Evolutionary conservation across 345 rosid species (phyloP).

Genomic region (Eucalyptus pauciflora): DNA sequence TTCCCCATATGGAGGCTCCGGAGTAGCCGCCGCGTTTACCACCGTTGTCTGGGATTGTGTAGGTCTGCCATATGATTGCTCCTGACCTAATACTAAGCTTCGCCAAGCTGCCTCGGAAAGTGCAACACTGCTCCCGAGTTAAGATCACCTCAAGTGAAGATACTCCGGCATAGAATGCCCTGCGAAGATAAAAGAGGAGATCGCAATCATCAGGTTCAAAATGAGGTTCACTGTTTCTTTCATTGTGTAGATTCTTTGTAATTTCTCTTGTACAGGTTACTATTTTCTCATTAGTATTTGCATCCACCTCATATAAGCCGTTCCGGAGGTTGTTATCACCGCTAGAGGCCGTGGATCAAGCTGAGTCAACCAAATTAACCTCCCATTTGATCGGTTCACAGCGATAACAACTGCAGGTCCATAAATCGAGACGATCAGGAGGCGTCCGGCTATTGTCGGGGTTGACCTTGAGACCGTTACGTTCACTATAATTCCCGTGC

Average conservation of each 20-base stretch:
- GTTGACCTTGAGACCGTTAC: slow-evolving; percentile 31
- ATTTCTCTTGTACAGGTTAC: not conserved
- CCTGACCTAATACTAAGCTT: slow-evolving; percentile 9
- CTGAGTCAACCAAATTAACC: slow-evolving; percentile 21
- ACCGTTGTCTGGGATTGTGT: slow-evolving; percentile 36
- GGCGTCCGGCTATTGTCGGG: slow-evolving; percentile 19
- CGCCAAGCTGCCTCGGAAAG: slow-evolving; percentile 29
- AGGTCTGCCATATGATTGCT: slow-evolving; percentile 14
- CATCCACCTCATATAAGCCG: slow-evolving; percentile 20
- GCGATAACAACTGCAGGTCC: slow-evolving; percentile 37
- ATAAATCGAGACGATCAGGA: slow-evolving; percentile 20
- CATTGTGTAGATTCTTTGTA: not conserved
- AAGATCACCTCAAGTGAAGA: slow-evolving; percentile 25
- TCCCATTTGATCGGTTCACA: slow-evolving; percentile 11
- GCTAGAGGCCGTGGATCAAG: slow-evolving; percentile 19
- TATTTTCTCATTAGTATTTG: not conserved
- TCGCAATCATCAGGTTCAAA: not conserved
- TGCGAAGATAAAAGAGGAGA: not conserved
- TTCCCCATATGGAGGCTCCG: slow-evolving; percentile 40
- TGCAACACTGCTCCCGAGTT: slow-evolving; percentile 19
- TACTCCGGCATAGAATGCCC: slow-evolving; percentile 19
- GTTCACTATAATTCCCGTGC: slow-evolving; percentile 1
- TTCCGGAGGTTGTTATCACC: slow-evolving; percentile 29
- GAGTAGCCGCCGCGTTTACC: slow-evolving; percentile 27
- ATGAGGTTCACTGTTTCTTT: not conserved